Base-by-base conservation (phyloP, 2,329 filamentous ascomycete genomes). In the Xylaria multiplex region DNA sequence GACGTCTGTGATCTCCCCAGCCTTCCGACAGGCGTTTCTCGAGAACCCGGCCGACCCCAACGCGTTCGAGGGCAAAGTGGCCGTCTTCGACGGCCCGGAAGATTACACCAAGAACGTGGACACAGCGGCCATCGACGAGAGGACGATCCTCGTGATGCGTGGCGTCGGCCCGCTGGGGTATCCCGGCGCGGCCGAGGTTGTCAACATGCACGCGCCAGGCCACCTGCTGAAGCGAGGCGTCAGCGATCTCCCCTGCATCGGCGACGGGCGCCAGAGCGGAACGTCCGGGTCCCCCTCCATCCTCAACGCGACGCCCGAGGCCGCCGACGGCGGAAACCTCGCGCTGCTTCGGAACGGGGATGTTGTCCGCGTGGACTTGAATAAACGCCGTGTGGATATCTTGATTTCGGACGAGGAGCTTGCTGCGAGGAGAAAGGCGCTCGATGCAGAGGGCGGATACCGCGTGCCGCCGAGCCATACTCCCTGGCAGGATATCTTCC, bases 201-300 rank as follows among this genome's bases (percentile, higher is more conserved):
- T 85, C 63, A 85, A 85, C 72, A 85, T 84, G 82, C 81, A 82
- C 58, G 80, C 82, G 30, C 83, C 83, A 1, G 78, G 76, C 30
- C 76, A 79, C 58, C 76, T 84, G 4, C 70, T 85, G 49, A 79
- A 79, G 66, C 72, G 82, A 71, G 81, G 85, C 57, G 74, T 85
- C 65, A 72, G 78, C 68, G 77, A 82, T 52, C 73, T 86, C 54
- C 80, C 81, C 7, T 85, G 83, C 63, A 83, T 87, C 64, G 85
- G 85, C 6, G 84, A 87, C 70, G 85, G 84, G 1, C 77, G 85
- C 53, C 85, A 86, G 71, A 85, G 83, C 7, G 84, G 85, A 37
- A 87, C 85, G 2, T 86, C 84, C 2, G 84, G 82, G 0, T 84
- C 82, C 2, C 85, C 84, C 1, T 85, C 83, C 0, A 86, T 87